These are phyloP conservation scores for barrel medic (Medicago truncatula) DNA, from an alignment of 306 rosid genomes.

Conservation along the genomic window MtrunA17r5.0-ANR NC_053043.1:39706001-39706500, in stretches of 20 bases:
- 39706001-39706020: conserved; percentile 91
- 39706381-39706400: conserved; percentile 53
- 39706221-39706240: conserved; percentile 93
- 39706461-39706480: no score
- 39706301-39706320: conserved; percentile 94
- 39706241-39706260: conserved; percentile 98
- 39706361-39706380: conserved; percentile 76
- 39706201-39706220: conserved; percentile 98
- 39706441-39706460: background rate
- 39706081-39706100: conserved; percentile 86
- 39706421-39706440: conserved; percentile 22
- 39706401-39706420: conserved; percentile 40
- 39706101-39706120: conserved; percentile 88
- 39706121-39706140: conserved; percentile 95
- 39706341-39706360: conserved; percentile 64
- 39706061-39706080: conserved; percentile 70
- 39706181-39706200: conserved; percentile 97
- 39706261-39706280: conserved; percentile 97
- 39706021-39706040: conserved; percentile 93
- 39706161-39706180: conserved; percentile 94
- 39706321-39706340: conserved; percentile 57
- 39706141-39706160: conserved; percentile 81
- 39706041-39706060: conserved; percentile 91
- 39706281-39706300: conserved; percentile 83
- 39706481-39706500: no score